These are phyloP conservation scores for Miamiensis avidus DNA, from an alignment of 169 alveolate species.

Conservation along the genomic window DNA sequence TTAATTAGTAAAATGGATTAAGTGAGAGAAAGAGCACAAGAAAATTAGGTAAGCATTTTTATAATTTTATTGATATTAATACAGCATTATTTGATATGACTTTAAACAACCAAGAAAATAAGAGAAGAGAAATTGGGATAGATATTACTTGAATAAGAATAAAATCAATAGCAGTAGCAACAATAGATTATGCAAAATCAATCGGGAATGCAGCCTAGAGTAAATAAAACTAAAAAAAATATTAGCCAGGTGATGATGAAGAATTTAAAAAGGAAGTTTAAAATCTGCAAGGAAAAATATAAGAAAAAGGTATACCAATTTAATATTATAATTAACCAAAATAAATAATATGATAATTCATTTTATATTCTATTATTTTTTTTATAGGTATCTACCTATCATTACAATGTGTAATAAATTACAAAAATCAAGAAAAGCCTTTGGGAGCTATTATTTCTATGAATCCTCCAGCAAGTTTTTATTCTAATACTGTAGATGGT, in stretches of 20 bases:
- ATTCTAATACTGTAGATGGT: not conserved
- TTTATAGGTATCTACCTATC: not conserved
- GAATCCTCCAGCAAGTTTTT: not conserved
- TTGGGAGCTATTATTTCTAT: not conserved
- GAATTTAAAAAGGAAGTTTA: not conserved
- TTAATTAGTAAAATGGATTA: not conserved
- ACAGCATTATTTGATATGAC: too few species aligned
- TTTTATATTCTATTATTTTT: too few species aligned
- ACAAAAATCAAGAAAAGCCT: not conserved
- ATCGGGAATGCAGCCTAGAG: not conserved
- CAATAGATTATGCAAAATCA: not conserved
- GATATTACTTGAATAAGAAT: not conserved
- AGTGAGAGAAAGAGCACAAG: conserved; percentile 3
- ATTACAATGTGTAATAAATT: not conserved
- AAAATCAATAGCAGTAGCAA: not conserved
- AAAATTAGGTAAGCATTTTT: conserved; percentile 12
- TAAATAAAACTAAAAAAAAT: too few species aligned
- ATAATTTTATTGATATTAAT: too few species aligned
- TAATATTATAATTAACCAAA: too few species aligned
- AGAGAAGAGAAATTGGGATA: not conserved
- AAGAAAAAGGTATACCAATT: not conserved
- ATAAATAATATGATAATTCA: too few species aligned
- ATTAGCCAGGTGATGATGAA: not conserved
- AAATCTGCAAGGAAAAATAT: not conserved
- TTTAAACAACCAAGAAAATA: not conserved